These are phyloP conservation scores for Diaporthe citri DNA, from an alignment of 2,329 filamentous ascomycete species.

Conservation along the genomic window DNA sequence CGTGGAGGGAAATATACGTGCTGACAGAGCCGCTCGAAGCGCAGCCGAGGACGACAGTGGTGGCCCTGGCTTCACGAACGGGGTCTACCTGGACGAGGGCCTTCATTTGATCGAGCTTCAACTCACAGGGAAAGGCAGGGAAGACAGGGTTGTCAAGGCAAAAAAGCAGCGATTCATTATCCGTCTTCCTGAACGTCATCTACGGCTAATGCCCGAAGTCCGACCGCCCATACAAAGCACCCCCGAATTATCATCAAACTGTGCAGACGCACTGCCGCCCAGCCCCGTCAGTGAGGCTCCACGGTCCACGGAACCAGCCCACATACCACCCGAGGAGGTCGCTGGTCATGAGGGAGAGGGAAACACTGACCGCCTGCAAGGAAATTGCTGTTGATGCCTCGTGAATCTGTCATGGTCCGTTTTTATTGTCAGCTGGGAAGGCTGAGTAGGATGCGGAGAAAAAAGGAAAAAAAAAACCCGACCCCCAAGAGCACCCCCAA, in stretches of 20 bases:
- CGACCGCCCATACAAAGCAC: background rate
- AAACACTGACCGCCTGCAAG: background rate
- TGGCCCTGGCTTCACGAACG: background rate
- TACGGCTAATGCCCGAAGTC: background rate
- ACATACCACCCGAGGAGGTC: background rate
- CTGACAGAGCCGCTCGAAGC: background rate
- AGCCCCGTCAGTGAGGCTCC: background rate
- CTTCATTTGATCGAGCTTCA: background rate
- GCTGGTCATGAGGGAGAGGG: background rate
- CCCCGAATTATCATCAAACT: background rate
- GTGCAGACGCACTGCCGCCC: background rate
- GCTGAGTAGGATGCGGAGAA: too few species aligned
- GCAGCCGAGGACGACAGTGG: background rate
- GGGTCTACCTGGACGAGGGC: conserved; percentile 11
- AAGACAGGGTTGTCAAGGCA: background rate
- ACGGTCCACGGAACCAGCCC: background rate
- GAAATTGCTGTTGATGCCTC: background rate
- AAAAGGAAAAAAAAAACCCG: too few species aligned
- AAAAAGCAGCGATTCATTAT: background rate
- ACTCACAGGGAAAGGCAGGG: background rate
- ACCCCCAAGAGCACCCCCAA: too few species aligned
- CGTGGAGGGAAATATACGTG: background rate
- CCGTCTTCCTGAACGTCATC: background rate
- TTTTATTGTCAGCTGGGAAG: too few species aligned
- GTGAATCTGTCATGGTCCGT: background rate